Conservation (phyloP, 2,329 filamentous ascomycete species). For the Fusarium sp. region DNA sequence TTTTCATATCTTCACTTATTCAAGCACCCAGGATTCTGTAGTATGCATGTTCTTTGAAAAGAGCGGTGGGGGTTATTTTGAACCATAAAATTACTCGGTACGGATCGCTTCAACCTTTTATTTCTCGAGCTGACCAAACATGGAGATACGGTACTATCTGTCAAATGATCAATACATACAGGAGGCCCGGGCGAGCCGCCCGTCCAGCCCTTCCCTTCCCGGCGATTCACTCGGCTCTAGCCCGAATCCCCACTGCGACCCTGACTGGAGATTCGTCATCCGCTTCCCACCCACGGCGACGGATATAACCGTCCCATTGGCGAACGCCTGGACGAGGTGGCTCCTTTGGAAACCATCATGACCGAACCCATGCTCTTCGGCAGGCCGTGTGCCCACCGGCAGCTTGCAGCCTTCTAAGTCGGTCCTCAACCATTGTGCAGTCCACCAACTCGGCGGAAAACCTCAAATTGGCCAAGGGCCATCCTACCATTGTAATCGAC, state of each 20-base stretch:
- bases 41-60: conserved; percentile 3
- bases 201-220: conserved; percentile 47
- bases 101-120: conserved; percentile 26
- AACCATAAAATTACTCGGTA: conserved; percentile 3
- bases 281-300: conserved; percentile 47
- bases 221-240: conserved; percentile 57
- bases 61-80: not conserved
- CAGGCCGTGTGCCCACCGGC: conserved; percentile 44
- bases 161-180: conserved; percentile 21
- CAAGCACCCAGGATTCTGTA: not conserved
- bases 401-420: conserved; percentile 47
- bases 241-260: conserved; percentile 53
- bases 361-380: conserved; percentile 39
- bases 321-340: conserved; percentile 49
- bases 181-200: conserved; percentile 42
- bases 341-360: conserved; percentile 46
- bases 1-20: not conserved
- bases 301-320: conserved; percentile 54
- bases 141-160: conserved; percentile 49
- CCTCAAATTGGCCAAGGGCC: conserved; percentile 50
- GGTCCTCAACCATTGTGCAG: conserved; percentile 33
- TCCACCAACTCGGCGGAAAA: conserved; percentile 47
- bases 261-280: conserved; percentile 53
- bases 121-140: conserved; percentile 42
- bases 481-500: conserved; percentile 38